phyloP scores from a whole-genome alignment of 192 early-diverging fungal species.

The Backusella psychrophila region DNA sequence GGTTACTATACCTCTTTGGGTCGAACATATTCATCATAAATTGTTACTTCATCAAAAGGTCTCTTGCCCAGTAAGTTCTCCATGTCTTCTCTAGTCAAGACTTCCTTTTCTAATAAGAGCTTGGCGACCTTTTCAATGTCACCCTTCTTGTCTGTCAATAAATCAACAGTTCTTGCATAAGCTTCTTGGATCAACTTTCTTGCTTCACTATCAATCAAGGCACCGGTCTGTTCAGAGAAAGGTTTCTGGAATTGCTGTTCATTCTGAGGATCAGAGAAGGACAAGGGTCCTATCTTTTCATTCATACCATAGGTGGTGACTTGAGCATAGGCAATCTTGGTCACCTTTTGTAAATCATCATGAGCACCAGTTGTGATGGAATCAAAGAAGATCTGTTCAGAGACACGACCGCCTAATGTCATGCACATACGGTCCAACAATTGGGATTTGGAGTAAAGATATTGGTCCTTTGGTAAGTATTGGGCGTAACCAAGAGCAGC shows the following conservation, averaged over 20 bases:
- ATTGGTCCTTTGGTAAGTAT: slow-evolving; percentile 97
- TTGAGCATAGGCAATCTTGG: slow-evolving; percentile 95
- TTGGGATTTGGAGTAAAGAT: slow-evolving; percentile 89
- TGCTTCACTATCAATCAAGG: slow-evolving; percentile 94
- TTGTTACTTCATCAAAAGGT: slow-evolving; percentile 73
- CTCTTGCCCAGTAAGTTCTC: slow-evolving; percentile 81
- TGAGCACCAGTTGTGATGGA: slow-evolving; percentile 94
- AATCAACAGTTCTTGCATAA: slow-evolving; percentile 76
- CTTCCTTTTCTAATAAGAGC: slow-evolving; percentile 94
- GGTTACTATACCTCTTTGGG: slow-evolving; percentile 5
- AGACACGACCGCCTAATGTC: slow-evolving; percentile 82
- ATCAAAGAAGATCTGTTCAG: slow-evolving; percentile 92
- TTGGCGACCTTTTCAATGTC: slow-evolving; percentile 93
- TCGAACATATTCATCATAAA: slow-evolving; percentile 67
- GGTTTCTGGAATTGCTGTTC: slow-evolving; percentile 90
- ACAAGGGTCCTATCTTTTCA: slow-evolving; percentile 79
- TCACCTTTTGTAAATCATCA: slow-evolving; percentile 98
- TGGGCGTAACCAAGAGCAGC: slow-evolving; percentile 98
- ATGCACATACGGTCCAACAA: slow-evolving; percentile 92
- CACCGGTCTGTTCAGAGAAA: slow-evolving; percentile 92
- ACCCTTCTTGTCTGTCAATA: slow-evolving; percentile 82
- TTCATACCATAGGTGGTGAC: slow-evolving; percentile 97
- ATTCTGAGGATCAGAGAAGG: slow-evolving; percentile 69
- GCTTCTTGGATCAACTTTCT: slow-evolving; percentile 78
- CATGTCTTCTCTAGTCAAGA: slow-evolving; percentile 96